Conservation (phyloP, 208 protist species). For the Trypanosoma scelopori region DNA sequence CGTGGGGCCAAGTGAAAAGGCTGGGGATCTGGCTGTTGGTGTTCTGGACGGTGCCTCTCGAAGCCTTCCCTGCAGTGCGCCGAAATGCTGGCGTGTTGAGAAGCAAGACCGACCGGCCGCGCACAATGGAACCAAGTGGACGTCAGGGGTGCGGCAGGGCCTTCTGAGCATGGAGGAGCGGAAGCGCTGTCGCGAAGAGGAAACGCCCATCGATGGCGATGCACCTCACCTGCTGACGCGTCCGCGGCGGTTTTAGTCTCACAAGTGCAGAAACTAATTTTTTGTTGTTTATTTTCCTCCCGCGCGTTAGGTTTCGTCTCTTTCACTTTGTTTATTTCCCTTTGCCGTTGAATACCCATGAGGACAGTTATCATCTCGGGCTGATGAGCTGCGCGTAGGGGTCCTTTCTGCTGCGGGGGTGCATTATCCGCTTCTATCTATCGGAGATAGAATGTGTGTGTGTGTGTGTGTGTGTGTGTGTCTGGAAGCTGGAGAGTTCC, state of each 20-base stretch:
- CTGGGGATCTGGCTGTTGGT: not conserved
- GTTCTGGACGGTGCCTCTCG: not conserved
- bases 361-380: no score
- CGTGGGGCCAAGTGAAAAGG: not conserved
- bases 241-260: not conserved
- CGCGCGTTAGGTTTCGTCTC: no score
- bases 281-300: no score
- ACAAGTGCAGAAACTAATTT: not conserved
- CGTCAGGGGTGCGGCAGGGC: not conserved
- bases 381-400: no score
- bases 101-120: not conserved
- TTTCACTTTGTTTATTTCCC: no score
- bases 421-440: no score
- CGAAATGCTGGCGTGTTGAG: constrained; percentile 5
- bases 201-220: not conserved
- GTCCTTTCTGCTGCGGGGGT: no score
- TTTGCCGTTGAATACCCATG: no score
- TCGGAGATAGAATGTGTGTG: no score
- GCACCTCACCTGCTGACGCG: no score
- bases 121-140: not conserved
- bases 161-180: not conserved
- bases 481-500: no score
- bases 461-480: no score
- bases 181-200: constrained; percentile 18
- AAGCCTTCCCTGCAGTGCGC: not conserved